Evolutionary conservation across 1,284 basidiomycete species (phyloP), one percentile per base, ranked within the genome.

Genomic region (Trametes pubescens): DNA sequence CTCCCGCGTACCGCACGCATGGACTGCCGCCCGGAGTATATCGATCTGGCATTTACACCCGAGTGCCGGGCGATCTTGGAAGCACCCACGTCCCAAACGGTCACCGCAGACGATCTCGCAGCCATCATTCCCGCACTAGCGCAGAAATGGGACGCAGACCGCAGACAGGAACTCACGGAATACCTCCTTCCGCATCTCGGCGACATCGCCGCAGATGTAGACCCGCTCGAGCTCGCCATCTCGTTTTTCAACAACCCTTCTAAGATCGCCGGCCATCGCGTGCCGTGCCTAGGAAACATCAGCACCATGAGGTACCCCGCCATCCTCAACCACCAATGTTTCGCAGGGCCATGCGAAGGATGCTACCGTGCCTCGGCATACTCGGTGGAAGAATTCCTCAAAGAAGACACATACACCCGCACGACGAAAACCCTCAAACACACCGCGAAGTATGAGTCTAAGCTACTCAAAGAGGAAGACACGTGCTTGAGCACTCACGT

Each of bases 151-250:
- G 37, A 38, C 2, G n/a, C 7, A 8, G 24, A 55, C 5, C 16
- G 22, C 10, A 60, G 40, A 14, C 13, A 52, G 16, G n/a, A 38
- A 16, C 49, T 65, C 21, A 40, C 21, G 14, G 9, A 26, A 1
- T 37, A 34, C 13, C 9, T 64, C 18, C 26, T 21, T 4, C 46
- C 47, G 13, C 22, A 21, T 13, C 13, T 52, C 2, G 40, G 18
- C 9, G 16, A 38, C 9, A 24, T 52, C 49, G 18, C 49, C 4
- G 18, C 13, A 6, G 34, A 18, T n/a, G 38, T 46, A 8, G 62
- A 64, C 21, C 47, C 49, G 10, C 48, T 64, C 7, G 18, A 44
- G 11, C 58, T 64, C 26, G 62, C 62, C 21, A 43, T 60, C 40
- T 46, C 58, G 6, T 26, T 51, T 1, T 60, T 64, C 43, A 7